Evolutionary conservation across 257 asterid species (phyloP), one percentile per base, ranked within the genome.

Genomic region (Cruciata laevipes): DNA sequence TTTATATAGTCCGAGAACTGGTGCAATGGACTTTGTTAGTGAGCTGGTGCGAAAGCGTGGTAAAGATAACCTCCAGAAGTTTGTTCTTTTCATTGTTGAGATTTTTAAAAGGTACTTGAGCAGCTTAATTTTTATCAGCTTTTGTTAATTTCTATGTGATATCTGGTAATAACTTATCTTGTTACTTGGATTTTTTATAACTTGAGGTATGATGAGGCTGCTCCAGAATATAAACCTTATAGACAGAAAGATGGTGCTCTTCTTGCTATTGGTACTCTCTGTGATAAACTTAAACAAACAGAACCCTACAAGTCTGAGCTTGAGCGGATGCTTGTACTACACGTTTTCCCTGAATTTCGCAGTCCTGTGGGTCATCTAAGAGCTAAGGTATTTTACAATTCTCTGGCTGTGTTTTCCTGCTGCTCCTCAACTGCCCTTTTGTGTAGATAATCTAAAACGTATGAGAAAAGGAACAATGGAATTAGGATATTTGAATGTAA

Each of bases 1-100:
- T 73, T 81, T 94, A 70, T 94, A 94, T 76, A 90, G 97, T 76
- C 98, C 99, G 69, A 81, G 96, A 83, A 90, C 99, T 72, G 98
- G 98, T 52, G 98, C 99, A 57, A 90, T 94, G 98, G 99, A 94
- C 86, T 94, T 90, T 74, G 99, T 94, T 72, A 90, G 96, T 65
- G 99, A 94, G 86, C 80, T 94, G 82, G 99, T 94, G 10, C 79
- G 99, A 64, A 94, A 87, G 81, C 96, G 96, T 32, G 97, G 96
- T 62, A 94, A 94, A 79, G 96, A 94, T 77, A 94, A 94, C 74
- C 96, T 94, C 73, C 98, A 90, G 40, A 94, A 94, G 84, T 94
- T 94, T 74, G 73, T 90, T 67, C 67, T 86, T 61, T 94, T 85
- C 76, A 82, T 91, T 70, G 98, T 94, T 9, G 96, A 87, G 80